A percentile compares a stretch with the other conserved stretches of the same genome.
Evolutionary conservation across 495 filamentous ascomycete species (phyloP).

Genomic region (Daldinia vernicosa): DNA sequence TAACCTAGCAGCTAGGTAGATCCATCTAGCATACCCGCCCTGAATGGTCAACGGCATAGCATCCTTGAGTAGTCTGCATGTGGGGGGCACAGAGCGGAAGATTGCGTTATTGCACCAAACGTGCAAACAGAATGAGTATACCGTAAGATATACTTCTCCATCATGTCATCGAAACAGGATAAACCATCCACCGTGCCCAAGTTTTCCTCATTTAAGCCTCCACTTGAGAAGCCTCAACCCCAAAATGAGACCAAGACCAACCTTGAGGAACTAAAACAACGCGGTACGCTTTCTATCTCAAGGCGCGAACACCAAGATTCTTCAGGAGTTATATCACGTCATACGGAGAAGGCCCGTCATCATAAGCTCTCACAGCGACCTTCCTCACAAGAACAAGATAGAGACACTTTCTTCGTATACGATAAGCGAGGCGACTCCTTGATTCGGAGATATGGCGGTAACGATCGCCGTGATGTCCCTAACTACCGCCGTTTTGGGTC

Average conservation of each 20-base stretch:
- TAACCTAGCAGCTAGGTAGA: background rate
- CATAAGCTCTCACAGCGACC: slow-evolving; percentile 45
- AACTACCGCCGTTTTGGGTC: slow-evolving; percentile 52
- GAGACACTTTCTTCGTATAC: slow-evolving; percentile 44
- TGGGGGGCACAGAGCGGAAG: slow-evolving; percentile 3
- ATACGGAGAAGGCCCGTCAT: slow-evolving; percentile 41
- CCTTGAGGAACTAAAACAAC: slow-evolving; percentile 29
- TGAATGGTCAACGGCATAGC: background rate
- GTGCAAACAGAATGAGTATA: slow-evolving; percentile 9
- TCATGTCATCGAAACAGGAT: slow-evolving; percentile 48
- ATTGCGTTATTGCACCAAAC: background rate
- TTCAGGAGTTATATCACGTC: slow-evolving; percentile 34
- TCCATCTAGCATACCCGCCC: background rate
- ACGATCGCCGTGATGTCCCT: slow-evolving; percentile 53
- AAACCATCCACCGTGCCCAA: slow-evolving; percentile 62
- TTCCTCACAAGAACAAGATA: slow-evolving; percentile 27
- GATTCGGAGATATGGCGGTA: slow-evolving; percentile 54
- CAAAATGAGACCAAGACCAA: slow-evolving; percentile 29
- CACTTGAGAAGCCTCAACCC: slow-evolving; percentile 44
- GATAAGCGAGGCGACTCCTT: slow-evolving; percentile 58
- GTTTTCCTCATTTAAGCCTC: slow-evolving; percentile 74
- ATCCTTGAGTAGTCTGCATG: slow-evolving; percentile 3
- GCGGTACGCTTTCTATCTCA: background rate
- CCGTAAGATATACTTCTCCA: slow-evolving; percentile 4
- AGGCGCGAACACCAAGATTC: slow-evolving; percentile 26